Evolutionary conservation across 2,329 filamentous ascomycete genomes (phyloP).

Genomic region (Colletotrichum sp.): DNA sequence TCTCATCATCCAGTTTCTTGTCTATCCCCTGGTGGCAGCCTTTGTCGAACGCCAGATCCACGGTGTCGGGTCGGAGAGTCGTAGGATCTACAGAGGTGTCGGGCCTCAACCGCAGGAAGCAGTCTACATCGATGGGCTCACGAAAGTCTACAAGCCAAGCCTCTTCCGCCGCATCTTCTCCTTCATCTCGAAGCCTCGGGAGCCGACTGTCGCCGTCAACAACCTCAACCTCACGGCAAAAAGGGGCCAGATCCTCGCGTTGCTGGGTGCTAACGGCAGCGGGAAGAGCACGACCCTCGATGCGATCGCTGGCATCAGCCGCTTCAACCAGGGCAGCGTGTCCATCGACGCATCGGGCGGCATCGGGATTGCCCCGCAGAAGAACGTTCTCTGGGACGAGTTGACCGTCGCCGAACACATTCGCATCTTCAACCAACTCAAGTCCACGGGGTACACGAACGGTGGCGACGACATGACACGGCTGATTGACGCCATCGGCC

Average conservation of each 20-base stretch:
- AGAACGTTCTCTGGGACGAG: slow-evolving; percentile 78
- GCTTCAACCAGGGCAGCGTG: slow-evolving; percentile 62
- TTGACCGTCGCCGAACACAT: slow-evolving; percentile 76
- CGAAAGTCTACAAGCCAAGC: slow-evolving; percentile 77
- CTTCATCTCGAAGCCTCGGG: slow-evolving; percentile 50
- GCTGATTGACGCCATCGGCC: slow-evolving; percentile 67
- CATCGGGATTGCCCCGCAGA: slow-evolving; percentile 73
- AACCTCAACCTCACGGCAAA: slow-evolving; percentile 72
- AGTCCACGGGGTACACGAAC: slow-evolving; percentile 54
- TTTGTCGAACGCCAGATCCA: slow-evolving; percentile 65
- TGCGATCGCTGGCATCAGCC: slow-evolving; percentile 32
- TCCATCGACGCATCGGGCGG: slow-evolving; percentile 79
- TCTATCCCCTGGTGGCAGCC: slow-evolving; percentile 78
- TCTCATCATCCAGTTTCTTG: slow-evolving; percentile 75
- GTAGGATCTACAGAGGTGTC: slow-evolving; percentile 30
- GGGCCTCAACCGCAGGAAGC: slow-evolving; percentile 53
- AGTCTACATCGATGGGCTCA: slow-evolving; percentile 74
- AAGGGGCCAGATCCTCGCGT: slow-evolving; percentile 82
- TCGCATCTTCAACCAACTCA: slow-evolving; percentile 71
- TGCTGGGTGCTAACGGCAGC: slow-evolving; percentile 71
- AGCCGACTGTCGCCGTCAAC: slow-evolving; percentile 78
- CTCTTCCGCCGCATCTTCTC: slow-evolving; percentile 60
- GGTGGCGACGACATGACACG: slow-evolving; percentile 46
- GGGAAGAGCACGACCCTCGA: slow-evolving; percentile 75
- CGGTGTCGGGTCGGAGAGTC: slow-evolving; percentile 62